These are phyloP conservation scores for Leishmania lainsoni DNA, from an alignment of 208 protist genomes.

Conservation along the genomic window DNA sequence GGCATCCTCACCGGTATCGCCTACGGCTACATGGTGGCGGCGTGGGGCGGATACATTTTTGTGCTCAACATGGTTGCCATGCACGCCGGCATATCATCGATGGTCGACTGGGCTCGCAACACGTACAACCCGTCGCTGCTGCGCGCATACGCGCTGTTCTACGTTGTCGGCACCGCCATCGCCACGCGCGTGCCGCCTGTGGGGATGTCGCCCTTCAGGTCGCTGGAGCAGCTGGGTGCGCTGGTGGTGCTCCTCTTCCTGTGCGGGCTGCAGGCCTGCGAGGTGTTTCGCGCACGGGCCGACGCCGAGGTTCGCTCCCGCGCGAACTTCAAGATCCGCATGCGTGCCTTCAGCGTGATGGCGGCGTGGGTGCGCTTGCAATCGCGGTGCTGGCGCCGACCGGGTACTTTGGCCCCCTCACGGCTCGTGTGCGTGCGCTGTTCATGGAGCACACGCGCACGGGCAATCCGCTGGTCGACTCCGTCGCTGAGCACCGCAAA, in stretches of 20 bases:
- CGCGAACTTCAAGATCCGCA: conserved; percentile 34
- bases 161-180: conserved; percentile 91
- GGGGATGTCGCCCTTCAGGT: conserved; percentile 92
- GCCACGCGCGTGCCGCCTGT: conserved; percentile 96
- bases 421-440: conserved; percentile 64
- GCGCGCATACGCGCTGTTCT: too few species aligned
- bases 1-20: too few species aligned
- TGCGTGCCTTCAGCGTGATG: conserved; percentile 32
- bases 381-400: conserved; percentile 40
- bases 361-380: conserved; percentile 24
- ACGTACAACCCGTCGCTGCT: too few species aligned
- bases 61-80: too few species aligned
- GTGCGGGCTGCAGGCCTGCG: conserved; percentile 34
- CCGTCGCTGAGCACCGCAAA: conserved; percentile 1
- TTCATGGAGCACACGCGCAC: conserved; percentile 77
- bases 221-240: conserved; percentile 94
- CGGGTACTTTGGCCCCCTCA: conserved; percentile 58
- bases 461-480: conserved; percentile 82
- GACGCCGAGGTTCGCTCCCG: conserved; percentile 31
- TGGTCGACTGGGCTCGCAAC: too few species aligned
- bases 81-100: too few species aligned
- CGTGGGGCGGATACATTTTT: too few species aligned
- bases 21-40: too few species aligned
- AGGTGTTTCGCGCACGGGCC: conserved; percentile 28
- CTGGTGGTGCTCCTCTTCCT: conserved; percentile 86